Evolutionary conservation across 176 grass and related monocot species (phyloP).

Genomic region (sorghum (Sorghum bicolor)): DNA sequence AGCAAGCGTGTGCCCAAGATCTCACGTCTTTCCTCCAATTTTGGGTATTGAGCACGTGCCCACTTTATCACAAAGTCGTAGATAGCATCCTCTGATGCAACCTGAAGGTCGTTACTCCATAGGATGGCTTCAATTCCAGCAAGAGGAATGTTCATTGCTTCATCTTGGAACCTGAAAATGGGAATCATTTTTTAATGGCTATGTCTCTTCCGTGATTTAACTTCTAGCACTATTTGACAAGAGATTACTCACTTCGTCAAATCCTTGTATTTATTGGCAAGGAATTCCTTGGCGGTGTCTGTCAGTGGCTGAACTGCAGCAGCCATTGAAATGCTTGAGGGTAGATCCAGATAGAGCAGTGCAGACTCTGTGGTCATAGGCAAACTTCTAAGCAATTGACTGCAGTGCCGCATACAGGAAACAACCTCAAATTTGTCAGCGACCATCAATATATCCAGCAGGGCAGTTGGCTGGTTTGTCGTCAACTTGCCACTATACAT

Average conservation of each 20-base stretch:
- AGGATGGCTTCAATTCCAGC: slow-evolving; percentile 81
- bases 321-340: slow-evolving; percentile 81
- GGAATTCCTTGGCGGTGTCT: slow-evolving; percentile 91
- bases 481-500: slow-evolving; percentile 88
- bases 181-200: slow-evolving; percentile 30
- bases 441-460: slow-evolving; percentile 89
- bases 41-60: slow-evolving; percentile 68
- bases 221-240: background rate
- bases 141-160: slow-evolving; percentile 80
- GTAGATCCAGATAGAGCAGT: slow-evolving; percentile 87
- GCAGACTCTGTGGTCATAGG: slow-evolving; percentile 98
- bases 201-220: background rate
- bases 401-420: slow-evolving; percentile 94
- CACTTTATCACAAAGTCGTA: slow-evolving; percentile 94
- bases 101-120: slow-evolving; percentile 83
- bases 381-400: slow-evolving; percentile 84
- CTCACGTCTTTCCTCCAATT: slow-evolving; percentile 82
- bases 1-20: slow-evolving; percentile 65
- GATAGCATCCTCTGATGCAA: slow-evolving; percentile 93
- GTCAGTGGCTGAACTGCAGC: slow-evolving; percentile 85
- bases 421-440: slow-evolving; percentile 98
- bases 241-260: slow-evolving; percentile 69
- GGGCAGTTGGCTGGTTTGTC: slow-evolving; percentile 50
- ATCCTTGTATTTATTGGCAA: slow-evolving; percentile 85
- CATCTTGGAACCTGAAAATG: slow-evolving; percentile 78